Evolutionary conservation across 192 early-diverging fungal genomes (phyloP).

Genomic region (Coemansia sp.): DNA sequence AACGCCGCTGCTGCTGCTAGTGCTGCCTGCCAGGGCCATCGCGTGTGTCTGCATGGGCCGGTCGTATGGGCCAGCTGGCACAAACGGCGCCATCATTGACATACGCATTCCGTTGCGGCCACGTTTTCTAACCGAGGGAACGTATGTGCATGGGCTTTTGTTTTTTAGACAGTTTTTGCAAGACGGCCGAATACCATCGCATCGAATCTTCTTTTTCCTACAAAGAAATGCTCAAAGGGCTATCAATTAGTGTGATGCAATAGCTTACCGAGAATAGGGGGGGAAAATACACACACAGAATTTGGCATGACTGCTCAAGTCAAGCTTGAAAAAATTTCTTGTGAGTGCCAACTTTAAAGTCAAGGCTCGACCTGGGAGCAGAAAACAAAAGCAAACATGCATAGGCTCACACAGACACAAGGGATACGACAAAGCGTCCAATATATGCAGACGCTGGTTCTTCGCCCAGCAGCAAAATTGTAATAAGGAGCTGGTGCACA

Average conservation of each 20-base stretch:
- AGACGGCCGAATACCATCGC: slow-evolving; percentile 52
- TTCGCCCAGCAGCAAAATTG: too few relatives aligned
- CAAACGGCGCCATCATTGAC: slow-evolving; percentile 23
- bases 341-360: background rate
- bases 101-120: slow-evolving; percentile 40
- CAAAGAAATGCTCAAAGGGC: background rate
- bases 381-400: background rate
- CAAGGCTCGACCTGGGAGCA: background rate
- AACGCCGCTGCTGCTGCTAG: slow-evolving; percentile 2
- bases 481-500: too few relatives aligned
- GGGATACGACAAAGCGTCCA: background rate
- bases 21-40: slow-evolving; percentile 5
- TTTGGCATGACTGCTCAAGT: slow-evolving; percentile 6
- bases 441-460: slow-evolving; percentile 3
- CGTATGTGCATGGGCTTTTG: slow-evolving; percentile 41
- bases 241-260: slow-evolving; percentile 2
- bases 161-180: slow-evolving; percentile 54
- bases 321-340: background rate
- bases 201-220: slow-evolving; percentile 54
- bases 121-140: slow-evolving; percentile 41
- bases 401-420: background rate
- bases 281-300: background rate
- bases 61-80: slow-evolving; percentile 21
- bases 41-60: slow-evolving; percentile 23
- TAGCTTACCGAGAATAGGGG: background rate